A percentile compares a stretch with the other conserved stretches of the same genome.
These are phyloP conservation scores for Brettanomyces nanus DNA, from an alignment of 805 yeast species.

Conservation along the genomic window DNA sequence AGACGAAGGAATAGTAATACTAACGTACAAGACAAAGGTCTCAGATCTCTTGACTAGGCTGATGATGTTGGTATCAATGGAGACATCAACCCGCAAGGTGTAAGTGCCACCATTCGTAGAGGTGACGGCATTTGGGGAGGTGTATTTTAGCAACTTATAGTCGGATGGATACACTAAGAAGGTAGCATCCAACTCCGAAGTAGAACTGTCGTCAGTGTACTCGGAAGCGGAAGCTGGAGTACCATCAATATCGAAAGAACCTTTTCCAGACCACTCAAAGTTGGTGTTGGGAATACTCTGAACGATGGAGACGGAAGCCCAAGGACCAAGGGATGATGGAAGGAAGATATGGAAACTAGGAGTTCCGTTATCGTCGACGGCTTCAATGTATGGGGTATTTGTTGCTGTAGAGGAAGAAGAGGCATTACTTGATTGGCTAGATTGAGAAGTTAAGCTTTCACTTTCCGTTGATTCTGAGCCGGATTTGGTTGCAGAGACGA, in stretches of 20 bases:
- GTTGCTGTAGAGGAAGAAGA: background rate
- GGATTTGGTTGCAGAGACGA: background rate
- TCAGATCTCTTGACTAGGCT: background rate
- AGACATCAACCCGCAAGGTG: background rate
- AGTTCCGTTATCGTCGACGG: background rate
- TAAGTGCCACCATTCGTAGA: background rate
- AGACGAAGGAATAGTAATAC: background rate
- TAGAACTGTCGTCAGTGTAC: background rate
- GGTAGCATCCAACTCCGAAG: background rate
- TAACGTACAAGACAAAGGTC: constrained; percentile 5
- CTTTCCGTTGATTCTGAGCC: background rate
- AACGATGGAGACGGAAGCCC: background rate
- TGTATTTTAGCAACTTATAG: background rate
- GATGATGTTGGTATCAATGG: background rate
- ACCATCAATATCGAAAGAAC: background rate
- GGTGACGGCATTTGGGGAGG: background rate
- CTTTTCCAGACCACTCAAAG: background rate
- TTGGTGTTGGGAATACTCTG: background rate
- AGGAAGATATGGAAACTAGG: background rate
- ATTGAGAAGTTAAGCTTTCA: background rate
- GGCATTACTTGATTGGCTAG: background rate
- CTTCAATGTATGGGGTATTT: background rate
- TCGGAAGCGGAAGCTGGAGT: background rate
- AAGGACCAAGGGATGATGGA: background rate
- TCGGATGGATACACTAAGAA: background rate